phyloP scores from a whole-genome alignment of 345 rosid species.

The Eucalyptus pumila region DNA sequence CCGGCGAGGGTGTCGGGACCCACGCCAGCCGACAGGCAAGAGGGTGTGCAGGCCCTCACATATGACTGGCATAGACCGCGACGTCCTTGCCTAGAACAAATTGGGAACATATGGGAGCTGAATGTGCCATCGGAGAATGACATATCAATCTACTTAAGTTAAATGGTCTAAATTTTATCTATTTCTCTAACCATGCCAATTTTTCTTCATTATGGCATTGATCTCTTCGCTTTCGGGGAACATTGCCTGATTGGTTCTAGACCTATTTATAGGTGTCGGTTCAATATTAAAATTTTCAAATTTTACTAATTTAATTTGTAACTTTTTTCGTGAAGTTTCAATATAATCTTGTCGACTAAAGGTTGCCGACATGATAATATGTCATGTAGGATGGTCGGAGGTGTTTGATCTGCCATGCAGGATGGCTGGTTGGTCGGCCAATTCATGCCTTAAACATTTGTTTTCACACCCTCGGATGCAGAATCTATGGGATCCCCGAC shows the following conservation, averaged over 20 bases:
- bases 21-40: fast-evolving
- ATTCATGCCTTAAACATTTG: not conserved
- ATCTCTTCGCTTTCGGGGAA: fast-evolving
- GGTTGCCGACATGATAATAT: no score
- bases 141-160: not conserved
- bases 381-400: no score
- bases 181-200: not conserved
- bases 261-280: fast-evolving
- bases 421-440: not conserved
- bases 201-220: not conserved
- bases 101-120: not conserved
- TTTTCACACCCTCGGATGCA: not conserved
- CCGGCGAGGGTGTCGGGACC: fast-evolving
- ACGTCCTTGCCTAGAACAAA: not conserved
- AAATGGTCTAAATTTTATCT: not conserved
- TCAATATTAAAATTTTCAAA: not conserved
- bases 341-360: fast-evolving
- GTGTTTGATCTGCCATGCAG: no score
- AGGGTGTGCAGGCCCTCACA: not conserved
- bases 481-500: not conserved
- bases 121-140: not conserved
- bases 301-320: not conserved
- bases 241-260: fast-evolving
- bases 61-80: fast-evolving
- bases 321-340: fast-evolving